phyloP scores from a whole-genome alignment of 2,329 filamentous ascomycete genomes.

The Arthrobotrys entomopaga region DNA sequence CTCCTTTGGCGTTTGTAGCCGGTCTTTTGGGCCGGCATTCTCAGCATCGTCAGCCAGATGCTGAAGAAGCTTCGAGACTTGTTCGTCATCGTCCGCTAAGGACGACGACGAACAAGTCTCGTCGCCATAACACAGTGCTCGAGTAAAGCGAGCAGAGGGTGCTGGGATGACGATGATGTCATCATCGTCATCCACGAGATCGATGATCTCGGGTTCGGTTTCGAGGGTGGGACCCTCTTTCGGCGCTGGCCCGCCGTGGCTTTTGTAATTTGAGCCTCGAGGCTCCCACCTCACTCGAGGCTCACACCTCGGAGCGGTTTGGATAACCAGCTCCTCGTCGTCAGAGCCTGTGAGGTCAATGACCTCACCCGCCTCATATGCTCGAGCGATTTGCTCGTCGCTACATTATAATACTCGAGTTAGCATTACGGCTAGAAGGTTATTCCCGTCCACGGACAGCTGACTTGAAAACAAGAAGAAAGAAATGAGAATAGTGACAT shows the following conservation, averaged over 20 bases:
- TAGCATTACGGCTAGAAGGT: too few species aligned
- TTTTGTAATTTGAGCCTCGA: not conserved
- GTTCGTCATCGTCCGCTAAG: slow-evolving; percentile 28
- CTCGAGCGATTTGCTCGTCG: slow-evolving; percentile 19
- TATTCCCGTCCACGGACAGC: too few species aligned
- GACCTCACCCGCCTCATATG: slow-evolving; percentile 9
- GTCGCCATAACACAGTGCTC: too few species aligned
- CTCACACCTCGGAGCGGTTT: not conserved
- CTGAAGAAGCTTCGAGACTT: slow-evolving; percentile 53
- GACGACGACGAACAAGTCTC: too few species aligned
- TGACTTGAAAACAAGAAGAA: too few species aligned
- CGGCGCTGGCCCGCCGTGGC: slow-evolving; percentile 7
- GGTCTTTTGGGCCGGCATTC: slow-evolving; percentile 68
- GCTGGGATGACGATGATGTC: slow-evolving; percentile 4
- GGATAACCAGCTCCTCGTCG: slow-evolving; percentile 8
- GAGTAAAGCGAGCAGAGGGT: slow-evolving; percentile 3
- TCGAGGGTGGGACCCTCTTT: not conserved
- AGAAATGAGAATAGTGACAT: not conserved
- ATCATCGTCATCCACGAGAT: slow-evolving; percentile 23
- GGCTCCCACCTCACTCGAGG: slow-evolving; percentile 20
- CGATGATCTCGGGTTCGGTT: not conserved
- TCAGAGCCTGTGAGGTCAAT: slow-evolving; percentile 46
- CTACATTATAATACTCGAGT: slow-evolving; percentile 1
- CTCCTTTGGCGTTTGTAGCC: slow-evolving; percentile 75
- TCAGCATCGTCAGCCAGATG: slow-evolving; percentile 57